A percentile compares a stretch with the other conserved stretches of the same genome.
Conservation (phyloP, 2,329 filamentous ascomycete species). For the Cercospora beticola region DNA sequence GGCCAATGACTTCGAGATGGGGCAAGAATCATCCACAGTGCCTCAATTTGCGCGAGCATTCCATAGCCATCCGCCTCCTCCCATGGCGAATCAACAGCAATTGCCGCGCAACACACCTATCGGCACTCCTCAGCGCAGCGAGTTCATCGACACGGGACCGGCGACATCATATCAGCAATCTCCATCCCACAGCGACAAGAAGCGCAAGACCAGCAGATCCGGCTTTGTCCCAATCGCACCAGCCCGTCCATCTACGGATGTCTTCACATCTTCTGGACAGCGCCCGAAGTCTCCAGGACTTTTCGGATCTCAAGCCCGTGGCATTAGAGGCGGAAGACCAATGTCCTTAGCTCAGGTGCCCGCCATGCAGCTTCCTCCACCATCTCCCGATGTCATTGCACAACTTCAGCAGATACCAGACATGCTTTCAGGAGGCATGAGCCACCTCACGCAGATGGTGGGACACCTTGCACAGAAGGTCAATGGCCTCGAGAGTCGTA, state of each 20-base stretch:
- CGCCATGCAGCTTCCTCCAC: background rate
- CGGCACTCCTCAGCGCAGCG: background rate
- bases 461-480: background rate
- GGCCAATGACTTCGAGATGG: background rate
- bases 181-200: background rate
- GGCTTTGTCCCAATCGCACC: background rate
- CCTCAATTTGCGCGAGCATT: background rate
- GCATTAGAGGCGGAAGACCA: constrained; percentile 8
- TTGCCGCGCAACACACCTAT: background rate
- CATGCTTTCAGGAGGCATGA: background rate
- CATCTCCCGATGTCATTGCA: background rate
- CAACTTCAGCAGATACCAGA: constrained; percentile 2
- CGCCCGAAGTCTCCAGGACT: background rate
- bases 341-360: background rate
- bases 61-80: background rate
- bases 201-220: background rate
- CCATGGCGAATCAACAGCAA: background rate
- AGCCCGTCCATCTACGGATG: background rate
- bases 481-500: constrained; percentile 2
- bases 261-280: background rate
- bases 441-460: background rate
- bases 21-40: background rate
- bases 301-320: constrained; percentile 20
- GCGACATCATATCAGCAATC: background rate
- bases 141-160: background rate